Percentiles rank a stretch among this genome's conserved stretches.
Evolutionary conservation across 441 rosid species (phyloP).

Genomic region (Corymbia citriodora): DNA sequence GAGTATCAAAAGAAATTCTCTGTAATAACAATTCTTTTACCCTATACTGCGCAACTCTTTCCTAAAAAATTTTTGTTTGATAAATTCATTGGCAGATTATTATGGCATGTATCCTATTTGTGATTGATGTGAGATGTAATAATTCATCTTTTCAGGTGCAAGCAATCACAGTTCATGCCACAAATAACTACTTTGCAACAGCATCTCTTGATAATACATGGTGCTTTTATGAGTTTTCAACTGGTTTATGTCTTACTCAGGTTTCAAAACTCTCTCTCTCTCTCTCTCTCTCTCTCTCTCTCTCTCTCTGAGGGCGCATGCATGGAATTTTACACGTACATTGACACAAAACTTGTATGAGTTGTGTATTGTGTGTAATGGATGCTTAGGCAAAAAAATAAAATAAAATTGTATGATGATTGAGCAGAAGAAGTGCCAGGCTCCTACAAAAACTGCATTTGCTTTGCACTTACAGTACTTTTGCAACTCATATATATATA

Average conservation of each 20-base stretch:
- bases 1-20: neutral
- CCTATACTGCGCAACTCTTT: neutral
- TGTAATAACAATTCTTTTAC: neutral
- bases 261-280: conserved; percentile 21
- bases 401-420: neutral
- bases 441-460: neutral
- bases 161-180: conserved; percentile 97
- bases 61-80: neutral
- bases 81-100: neutral
- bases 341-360: neutral
- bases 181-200: conserved; percentile 88
- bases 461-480: neutral
- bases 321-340: neutral
- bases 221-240: conserved; percentile 92
- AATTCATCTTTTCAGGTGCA: conserved; percentile 61
- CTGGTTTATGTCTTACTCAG: conserved; percentile 91
- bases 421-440: neutral
- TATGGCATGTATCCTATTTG: conserved; percentile 1
- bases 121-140: neutral
- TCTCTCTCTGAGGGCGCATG: neutral
- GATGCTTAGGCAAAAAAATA: neutral
- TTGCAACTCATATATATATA: neutral
- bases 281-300: neutral
- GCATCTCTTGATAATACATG: conserved; percentile 93
- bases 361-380: neutral